These are phyloP conservation scores for Penicillium goetzii DNA, from an alignment of 495 filamentous ascomycete genomes.

Conservation along the genomic window DNA sequence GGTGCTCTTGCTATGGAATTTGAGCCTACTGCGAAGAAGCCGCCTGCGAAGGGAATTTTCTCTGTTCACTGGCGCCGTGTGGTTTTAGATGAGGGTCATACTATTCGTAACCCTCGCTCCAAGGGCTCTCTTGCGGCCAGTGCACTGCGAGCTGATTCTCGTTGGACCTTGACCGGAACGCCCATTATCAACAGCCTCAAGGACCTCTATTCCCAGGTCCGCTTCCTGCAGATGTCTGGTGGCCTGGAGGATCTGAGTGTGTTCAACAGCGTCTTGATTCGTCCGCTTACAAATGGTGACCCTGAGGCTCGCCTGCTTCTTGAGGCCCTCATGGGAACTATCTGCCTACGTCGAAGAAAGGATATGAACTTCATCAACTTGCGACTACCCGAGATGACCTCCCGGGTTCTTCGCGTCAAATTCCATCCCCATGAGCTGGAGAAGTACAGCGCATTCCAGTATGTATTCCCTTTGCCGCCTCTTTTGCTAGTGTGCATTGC, in stretches of 20 bases:
- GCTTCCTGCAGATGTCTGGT: conserved; percentile 77
- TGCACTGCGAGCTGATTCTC: conserved; percentile 66
- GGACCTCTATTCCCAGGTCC: conserved; percentile 80
- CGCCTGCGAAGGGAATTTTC: conserved; percentile 55
- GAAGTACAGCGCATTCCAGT: conserved; percentile 79
- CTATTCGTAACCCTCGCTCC: conserved; percentile 76
- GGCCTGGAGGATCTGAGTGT: conserved; percentile 75
- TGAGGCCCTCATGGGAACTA: conserved; percentile 77
- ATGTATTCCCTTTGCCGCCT: conserved; percentile 25
- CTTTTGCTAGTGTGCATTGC: not conserved
- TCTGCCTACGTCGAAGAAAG: conserved; percentile 84
- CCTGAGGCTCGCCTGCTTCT: conserved; percentile 64
- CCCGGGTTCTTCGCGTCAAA: conserved; percentile 77
- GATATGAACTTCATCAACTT: conserved; percentile 90
- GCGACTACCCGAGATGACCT: conserved; percentile 74
- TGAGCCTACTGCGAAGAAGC: conserved; percentile 36
- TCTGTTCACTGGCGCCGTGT: conserved; percentile 77
- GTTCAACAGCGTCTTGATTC: conserved; percentile 75
- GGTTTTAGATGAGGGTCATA: conserved; percentile 88
- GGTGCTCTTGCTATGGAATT: conserved; percentile 58
- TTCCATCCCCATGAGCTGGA: conserved; percentile 75
- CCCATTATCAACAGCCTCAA: conserved; percentile 79
- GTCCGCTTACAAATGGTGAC: conserved; percentile 66
- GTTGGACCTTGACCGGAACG: conserved; percentile 84
- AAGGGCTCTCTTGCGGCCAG: conserved; percentile 71